Evolutionary conservation across 345 rosid species (phyloP).

Genomic region (Brassica nigra): DNA sequence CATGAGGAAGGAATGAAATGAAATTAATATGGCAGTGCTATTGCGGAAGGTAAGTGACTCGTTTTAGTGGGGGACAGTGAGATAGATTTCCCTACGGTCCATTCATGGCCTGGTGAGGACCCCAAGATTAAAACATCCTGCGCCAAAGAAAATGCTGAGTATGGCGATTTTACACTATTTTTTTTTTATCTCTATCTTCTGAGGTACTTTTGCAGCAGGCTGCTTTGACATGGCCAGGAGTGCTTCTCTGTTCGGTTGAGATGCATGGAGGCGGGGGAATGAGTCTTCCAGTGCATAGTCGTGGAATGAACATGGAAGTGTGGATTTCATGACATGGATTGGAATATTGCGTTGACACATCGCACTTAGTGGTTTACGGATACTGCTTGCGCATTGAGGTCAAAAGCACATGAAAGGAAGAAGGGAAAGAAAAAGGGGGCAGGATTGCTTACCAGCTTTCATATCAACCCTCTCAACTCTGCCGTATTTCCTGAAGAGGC

Average conservation of each 20-base stretch:
- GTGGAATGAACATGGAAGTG: conserved; percentile 4
- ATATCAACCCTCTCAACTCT: conserved; percentile 88
- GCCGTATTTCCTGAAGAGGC: conserved; percentile 86
- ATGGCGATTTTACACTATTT: conserved; percentile 69
- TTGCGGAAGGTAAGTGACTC: background rate
- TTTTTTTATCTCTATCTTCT: conserved; percentile 21
- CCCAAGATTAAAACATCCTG: conserved; percentile 71
- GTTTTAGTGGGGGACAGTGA: conserved; percentile 37
- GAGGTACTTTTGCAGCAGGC: background rate
- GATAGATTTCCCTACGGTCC: conserved; percentile 59
- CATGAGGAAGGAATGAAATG: background rate
- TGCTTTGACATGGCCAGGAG: background rate
- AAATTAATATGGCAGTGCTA: background rate
- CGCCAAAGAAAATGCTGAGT: conserved; percentile 94
- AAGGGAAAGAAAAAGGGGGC: background rate
- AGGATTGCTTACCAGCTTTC: conserved; percentile 73
- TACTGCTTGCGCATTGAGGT: conserved; percentile 5
- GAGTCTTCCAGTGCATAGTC: background rate
- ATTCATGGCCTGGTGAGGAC: conserved; percentile 61
- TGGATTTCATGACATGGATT: conserved; percentile 15
- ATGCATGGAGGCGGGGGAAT: background rate
- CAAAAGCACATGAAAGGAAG: background rate
- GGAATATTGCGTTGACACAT: conserved; percentile 8
- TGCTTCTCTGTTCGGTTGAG: background rate
- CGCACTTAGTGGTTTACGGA: conserved; percentile 2